Base-by-base conservation (phyloP, 768 basidiomycete species). In the Chalciporus chontae region DNA sequence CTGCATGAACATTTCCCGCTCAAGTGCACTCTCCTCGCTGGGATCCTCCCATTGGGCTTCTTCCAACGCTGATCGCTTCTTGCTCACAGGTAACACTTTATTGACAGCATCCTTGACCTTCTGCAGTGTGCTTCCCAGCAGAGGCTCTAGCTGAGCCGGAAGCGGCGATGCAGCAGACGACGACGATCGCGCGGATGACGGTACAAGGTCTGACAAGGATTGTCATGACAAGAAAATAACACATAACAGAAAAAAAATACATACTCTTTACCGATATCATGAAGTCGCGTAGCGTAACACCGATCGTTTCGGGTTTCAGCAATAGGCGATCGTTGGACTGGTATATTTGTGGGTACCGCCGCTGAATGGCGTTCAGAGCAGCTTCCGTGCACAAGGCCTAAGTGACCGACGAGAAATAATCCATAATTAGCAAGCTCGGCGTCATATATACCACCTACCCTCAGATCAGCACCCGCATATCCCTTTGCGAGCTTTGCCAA, bases 291-390 rank as follows among this genome's bases (percentile, higher is more conserved):
- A 96, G 74, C 29, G 85, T 81, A 15, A 97, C 83, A 27, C 77
- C 76, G 54, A 98, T 96, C 2, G 85, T 84, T 60, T 90, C 87
- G 7, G 94, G 89, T 55, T 90, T 81, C 47, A 98, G 75, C 43
- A 93, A 63, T 2, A 97, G 71, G 9, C 96, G 77, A 53, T 98
- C 94, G 27, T 77, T 81, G 5, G 90, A 87, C 69, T 90, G 87
- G 76, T 99, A 99, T 40, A 98, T 94, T 66, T 99, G 96, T 0
- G 96, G 96, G 67, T 99, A 99, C 47, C 88, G 78, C 51, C 96
- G 74, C 63, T 99, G 96, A 19, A 99, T 89, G 0, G 95, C 95
- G 61, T 98, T 98, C 58, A 99, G 67, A 1, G 94, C 90, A 9
- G 96, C 93, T 71, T 99, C 96, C 6, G 96, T 98, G 59, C 95